A percentile compares a stretch with the other conserved stretches of the same genome.
phyloP scores from a whole-genome alignment of 164 flowering plant species.

The Piper betle region DNA sequence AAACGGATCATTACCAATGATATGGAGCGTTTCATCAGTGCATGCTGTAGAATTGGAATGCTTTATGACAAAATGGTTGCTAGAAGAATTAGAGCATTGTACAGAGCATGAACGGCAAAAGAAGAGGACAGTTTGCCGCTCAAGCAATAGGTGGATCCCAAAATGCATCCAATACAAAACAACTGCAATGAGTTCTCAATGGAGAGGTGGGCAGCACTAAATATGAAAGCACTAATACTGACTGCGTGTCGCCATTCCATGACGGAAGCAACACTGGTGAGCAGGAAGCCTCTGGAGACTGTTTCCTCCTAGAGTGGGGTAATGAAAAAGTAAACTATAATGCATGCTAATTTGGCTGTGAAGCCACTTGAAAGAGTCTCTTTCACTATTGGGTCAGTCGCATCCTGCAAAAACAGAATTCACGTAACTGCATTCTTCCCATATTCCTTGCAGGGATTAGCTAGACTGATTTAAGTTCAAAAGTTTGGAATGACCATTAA shows the following conservation, averaged over 20 bases:
- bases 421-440: not conserved
- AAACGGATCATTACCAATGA: no score
- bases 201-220: slow-evolving; percentile 72
- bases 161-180: slow-evolving; percentile 56
- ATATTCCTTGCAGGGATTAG: not conserved
- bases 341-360: slow-evolving; percentile 29
- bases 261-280: slow-evolving; percentile 43
- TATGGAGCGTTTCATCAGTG: not conserved
- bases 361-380: slow-evolving; percentile 50
- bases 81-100: slow-evolving; percentile 52
- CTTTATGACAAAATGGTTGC: slow-evolving; percentile 18
- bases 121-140: slow-evolving; percentile 58
- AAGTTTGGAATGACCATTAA: not conserved
- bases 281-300: slow-evolving; percentile 71
- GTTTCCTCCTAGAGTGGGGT: slow-evolving; percentile 75
- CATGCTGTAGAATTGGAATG: not conserved
- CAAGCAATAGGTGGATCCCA: slow-evolving; percentile 84
- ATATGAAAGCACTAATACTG: slow-evolving; percentile 50
- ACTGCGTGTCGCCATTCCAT: slow-evolving; percentile 70
- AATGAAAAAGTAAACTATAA: slow-evolving; percentile 45
- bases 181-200: slow-evolving; percentile 58
- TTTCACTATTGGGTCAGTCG: slow-evolving; percentile 40
- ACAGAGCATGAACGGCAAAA: slow-evolving; percentile 55
- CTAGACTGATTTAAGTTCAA: not conserved
- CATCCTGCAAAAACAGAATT: slow-evolving; percentile 27